Percentiles rank a stretch among this genome's conserved stretches.
Evolutionary conservation across 2,329 filamentous ascomycete genomes (phyloP).

Genomic region (Trichoderma atrobrunneum): DNA sequence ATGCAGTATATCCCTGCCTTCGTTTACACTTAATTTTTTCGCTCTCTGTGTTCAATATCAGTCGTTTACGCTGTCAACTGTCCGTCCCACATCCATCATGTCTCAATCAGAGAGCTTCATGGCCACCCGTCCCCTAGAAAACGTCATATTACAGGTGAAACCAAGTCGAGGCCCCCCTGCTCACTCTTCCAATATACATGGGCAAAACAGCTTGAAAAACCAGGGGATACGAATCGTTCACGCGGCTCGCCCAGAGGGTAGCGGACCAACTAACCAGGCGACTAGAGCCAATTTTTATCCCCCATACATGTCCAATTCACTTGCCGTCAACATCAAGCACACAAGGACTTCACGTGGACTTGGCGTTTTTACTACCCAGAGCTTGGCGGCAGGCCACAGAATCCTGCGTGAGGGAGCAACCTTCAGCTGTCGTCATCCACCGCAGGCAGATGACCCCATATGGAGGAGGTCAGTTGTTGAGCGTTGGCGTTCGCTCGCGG

Average conservation of each 20-base stretch:
- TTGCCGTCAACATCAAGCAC: constrained; percentile 18
- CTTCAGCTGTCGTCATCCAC: constrained; percentile 22
- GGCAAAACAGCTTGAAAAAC: not conserved
- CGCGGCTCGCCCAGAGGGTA: not conserved
- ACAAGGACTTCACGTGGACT: constrained; percentile 7
- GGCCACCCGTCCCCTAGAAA: not conserved
- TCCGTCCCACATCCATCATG: not conserved
- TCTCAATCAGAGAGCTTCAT: not conserved
- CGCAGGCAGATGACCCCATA: not conserved
- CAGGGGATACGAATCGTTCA: not conserved
- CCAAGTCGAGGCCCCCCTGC: not conserved
- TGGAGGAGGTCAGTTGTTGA: constrained; percentile 5
- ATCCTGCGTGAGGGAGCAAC: constrained; percentile 25
- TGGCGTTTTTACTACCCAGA: constrained; percentile 25
- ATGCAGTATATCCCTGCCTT: not conserved
- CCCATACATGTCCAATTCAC: not conserved
- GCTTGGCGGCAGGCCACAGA: constrained; percentile 7
- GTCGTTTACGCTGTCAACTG: not conserved
- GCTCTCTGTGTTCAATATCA: not conserved
- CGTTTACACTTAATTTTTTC: not conserved
- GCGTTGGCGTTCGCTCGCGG: constrained; percentile 22
- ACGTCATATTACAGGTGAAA: not conserved
- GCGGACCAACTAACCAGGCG: not conserved
- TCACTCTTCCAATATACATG: not conserved
- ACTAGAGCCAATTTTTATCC: not conserved